A percentile compares a stretch with the other conserved stretches of the same genome.
Conservation (phyloP, 192 early-diverging fungal genomes). For the Linnemannia hyalina region DNA sequence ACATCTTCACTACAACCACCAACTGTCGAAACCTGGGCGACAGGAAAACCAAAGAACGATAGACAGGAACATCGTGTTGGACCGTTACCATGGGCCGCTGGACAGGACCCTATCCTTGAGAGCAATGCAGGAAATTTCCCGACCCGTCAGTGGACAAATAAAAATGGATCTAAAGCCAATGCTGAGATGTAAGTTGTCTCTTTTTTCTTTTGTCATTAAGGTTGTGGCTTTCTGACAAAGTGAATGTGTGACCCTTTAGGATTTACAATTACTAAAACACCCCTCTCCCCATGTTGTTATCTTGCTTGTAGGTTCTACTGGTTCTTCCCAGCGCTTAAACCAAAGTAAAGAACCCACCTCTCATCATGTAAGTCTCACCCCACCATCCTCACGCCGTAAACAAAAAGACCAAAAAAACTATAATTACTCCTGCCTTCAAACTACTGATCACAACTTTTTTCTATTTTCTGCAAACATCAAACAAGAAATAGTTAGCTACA, state of each 20-base stretch:
- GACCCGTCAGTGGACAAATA: not conserved
- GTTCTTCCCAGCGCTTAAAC: conserved; percentile 79
- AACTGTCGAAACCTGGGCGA: not conserved
- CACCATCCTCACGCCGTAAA: too few species aligned
- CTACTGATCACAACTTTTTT: too few species aligned
- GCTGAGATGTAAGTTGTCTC: not conserved
- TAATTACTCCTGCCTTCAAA: too few species aligned
- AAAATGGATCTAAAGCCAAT: not conserved
- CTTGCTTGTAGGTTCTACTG: conserved; percentile 69
- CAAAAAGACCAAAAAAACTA: too few species aligned
- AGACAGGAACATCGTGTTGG: conserved; percentile 12
- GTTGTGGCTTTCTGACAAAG: too few species aligned
- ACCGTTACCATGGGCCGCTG: not conserved
- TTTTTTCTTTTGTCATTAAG: not conserved
- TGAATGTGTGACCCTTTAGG: too few species aligned
- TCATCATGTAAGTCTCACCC: conserved; percentile 61
- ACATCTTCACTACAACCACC: not conserved
- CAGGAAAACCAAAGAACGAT: not conserved
- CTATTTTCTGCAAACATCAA: not conserved
- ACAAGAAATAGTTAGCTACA: conserved; percentile 68
- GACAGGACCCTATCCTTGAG: conserved; percentile 1
- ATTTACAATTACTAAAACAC: not conserved
- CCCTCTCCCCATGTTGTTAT: conserved; percentile 12
- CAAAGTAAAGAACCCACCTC: conserved; percentile 65
- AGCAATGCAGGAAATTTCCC: conserved; percentile 15